A percentile compares a stretch with the other conserved stretches of the same genome.
Evolutionary conservation across 257 asterid genomes (phyloP).

Genomic region (Rubia yunnanensis): DNA sequence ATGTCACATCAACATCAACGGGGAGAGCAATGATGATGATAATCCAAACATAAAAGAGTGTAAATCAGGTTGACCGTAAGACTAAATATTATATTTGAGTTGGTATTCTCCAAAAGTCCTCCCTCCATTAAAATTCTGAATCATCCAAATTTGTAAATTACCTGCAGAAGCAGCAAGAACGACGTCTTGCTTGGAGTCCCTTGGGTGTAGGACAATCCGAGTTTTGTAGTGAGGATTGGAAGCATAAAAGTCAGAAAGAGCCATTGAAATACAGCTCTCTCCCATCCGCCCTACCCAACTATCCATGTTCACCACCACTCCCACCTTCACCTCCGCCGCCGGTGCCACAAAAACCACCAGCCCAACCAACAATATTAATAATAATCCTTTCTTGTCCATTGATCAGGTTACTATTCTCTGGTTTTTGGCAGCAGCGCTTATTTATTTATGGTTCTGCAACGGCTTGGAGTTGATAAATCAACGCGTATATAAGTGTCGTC

Average conservation of each 20-base stretch:
- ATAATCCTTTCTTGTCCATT: neutral
- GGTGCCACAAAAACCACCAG: neutral
- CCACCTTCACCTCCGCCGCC: constrained; percentile 24
- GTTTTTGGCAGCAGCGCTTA: neutral
- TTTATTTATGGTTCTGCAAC: neutral
- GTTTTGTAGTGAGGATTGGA: constrained; percentile 24
- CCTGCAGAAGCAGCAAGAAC: constrained; percentile 51
- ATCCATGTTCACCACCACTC: constrained; percentile 44
- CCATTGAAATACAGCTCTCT: constrained; percentile 38
- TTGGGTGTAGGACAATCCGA: constrained; percentile 20
- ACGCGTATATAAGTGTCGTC: neutral
- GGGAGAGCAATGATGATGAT: too few relatives aligned
- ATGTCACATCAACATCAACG: too few relatives aligned
- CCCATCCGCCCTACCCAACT: constrained; percentile 25
- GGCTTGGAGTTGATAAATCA: neutral
- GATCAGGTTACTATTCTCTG: neutral
- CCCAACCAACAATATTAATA: neutral
- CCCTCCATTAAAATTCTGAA: too few relatives aligned
- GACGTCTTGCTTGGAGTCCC: constrained; percentile 30
- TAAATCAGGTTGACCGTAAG: too few relatives aligned
- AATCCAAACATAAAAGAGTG: too few relatives aligned
- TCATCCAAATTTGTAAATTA: constrained; percentile 6
- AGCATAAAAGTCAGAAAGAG: constrained; percentile 36
- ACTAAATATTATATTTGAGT: too few relatives aligned
- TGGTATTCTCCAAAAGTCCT: too few relatives aligned